Evolutionary conservation across 23 red algal species (phyloP).

Genomic region (Gracilaria gracilis): DNA sequence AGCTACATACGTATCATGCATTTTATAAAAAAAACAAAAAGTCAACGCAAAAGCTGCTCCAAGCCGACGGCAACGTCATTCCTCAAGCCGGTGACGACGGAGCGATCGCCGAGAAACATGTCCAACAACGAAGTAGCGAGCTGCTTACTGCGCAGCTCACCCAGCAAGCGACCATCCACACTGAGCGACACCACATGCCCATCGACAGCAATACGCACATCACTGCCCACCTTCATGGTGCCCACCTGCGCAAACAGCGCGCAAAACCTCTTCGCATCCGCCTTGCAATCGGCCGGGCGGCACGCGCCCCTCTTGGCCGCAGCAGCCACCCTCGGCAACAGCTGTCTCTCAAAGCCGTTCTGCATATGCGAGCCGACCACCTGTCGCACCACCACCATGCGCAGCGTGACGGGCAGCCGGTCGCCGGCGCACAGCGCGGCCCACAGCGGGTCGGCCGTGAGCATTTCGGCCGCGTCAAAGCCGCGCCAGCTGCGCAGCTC

Average conservation of each 20-base stretch:
- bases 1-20: no score
- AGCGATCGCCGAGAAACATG: slow-evolving; percentile 81
- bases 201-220: slow-evolving; percentile 67
- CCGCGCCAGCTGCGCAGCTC: slow-evolving; percentile 10
- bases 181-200: slow-evolving; percentile 44
- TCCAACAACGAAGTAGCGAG: slow-evolving; percentile 75
- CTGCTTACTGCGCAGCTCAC: slow-evolving; percentile 56
- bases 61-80: slow-evolving; percentile 40
- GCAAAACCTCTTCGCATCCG: slow-evolving; percentile 53
- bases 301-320: slow-evolving; percentile 64
- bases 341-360: slow-evolving; percentile 85
- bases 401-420: slow-evolving; percentile 22
- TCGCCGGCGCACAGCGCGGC: slow-evolving; percentile 8
- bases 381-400: slow-evolving; percentile 84
- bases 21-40: no score
- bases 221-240: slow-evolving; percentile 68
- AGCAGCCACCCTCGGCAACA: slow-evolving; percentile 55
- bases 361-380: slow-evolving; percentile 80
- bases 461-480: slow-evolving; percentile 14
- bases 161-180: slow-evolving; percentile 53
- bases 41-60: slow-evolving; percentile 29
- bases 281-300: slow-evolving; percentile 60
- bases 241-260: slow-evolving; percentile 49
- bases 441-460: slow-evolving; percentile 49
- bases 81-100: slow-evolving; percentile 59